These are phyloP conservation scores for Rubia tinctorum DNA, from an alignment of 305 asterid species.

Conservation along the genomic window DNA sequence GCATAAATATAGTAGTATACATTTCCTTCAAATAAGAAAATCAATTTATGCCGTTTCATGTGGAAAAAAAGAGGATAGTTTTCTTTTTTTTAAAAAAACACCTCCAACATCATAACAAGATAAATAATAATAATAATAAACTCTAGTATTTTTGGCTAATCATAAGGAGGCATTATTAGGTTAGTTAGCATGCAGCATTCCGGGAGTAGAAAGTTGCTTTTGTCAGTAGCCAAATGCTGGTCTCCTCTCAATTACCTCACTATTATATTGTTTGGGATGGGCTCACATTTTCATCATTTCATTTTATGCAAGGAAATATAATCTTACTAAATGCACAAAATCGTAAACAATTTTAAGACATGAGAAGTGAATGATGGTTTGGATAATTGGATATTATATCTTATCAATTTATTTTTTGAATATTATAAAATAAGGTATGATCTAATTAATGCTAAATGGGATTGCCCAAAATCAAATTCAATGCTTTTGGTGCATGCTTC, in stretches of 20 bases:
- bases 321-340: not conserved
- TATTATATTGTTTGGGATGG: not conserved
- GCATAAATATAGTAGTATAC: too few species aligned
- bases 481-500: not conserved
- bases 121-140: not conserved
- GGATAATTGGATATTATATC: not conserved
- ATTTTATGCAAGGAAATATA: not conserved
- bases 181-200: not conserved
- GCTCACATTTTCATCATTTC: conserved; percentile 12
- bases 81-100: too few species aligned
- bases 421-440: not conserved
- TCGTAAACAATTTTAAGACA: not conserved
- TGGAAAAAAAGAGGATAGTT: too few species aligned
- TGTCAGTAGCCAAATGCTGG: conserved; percentile 9
- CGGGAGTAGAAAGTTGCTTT: conserved; percentile 8
- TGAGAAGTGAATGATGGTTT: too few species aligned
- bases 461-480: not conserved
- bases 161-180: conserved; percentile 15
- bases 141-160: not conserved
- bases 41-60: too few species aligned
- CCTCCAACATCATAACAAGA: not conserved
- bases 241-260: not conserved
- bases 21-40: too few species aligned
- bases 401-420: not conserved
- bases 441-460: not conserved